Evolutionary conservation across 345 rosid genomes (phyloP).

Genomic region (Jatropha curcas): DNA sequence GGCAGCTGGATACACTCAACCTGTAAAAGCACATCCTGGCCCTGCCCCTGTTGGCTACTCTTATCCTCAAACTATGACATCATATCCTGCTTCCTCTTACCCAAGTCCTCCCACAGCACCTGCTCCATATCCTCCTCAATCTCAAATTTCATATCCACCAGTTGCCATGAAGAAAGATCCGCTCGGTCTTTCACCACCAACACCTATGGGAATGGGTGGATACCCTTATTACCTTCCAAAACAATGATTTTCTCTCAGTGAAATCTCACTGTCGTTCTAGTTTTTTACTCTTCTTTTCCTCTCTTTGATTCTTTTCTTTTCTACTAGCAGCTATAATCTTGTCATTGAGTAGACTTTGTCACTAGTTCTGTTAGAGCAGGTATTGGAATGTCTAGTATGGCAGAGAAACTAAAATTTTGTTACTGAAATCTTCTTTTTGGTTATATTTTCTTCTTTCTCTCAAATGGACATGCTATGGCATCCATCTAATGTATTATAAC

Average conservation of each 20-base stretch:
- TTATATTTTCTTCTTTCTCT: not conserved
- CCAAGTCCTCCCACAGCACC: slow-evolving; percentile 43
- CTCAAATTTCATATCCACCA: slow-evolving; percentile 36
- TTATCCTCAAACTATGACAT: slow-evolving; percentile 41
- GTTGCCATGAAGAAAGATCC: slow-evolving; percentile 42
- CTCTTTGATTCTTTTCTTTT: too few species aligned
- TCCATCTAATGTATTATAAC: not conserved
- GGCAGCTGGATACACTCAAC: slow-evolving; percentile 47
- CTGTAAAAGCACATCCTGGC: slow-evolving; percentile 42
- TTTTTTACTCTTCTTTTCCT: not conserved
- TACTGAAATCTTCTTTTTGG: not conserved
- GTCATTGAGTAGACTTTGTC: not conserved
- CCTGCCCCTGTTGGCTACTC: slow-evolving; percentile 39
- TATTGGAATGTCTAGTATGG: not conserved
- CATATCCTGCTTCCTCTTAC: slow-evolving; percentile 43
- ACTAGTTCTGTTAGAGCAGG: not conserved
- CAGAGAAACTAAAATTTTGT: slow-evolving; percentile 8
- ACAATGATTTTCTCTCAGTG: slow-evolving; percentile 6
- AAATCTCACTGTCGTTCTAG: not conserved
- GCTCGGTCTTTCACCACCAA: slow-evolving; percentile 30
- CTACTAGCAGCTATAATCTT: not conserved
- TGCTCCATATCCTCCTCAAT: slow-evolving; percentile 38
- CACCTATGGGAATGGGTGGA: slow-evolving; percentile 52
- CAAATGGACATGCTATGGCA: not conserved
- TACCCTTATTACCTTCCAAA: slow-evolving; percentile 42